Evolutionary conservation across 1,284 basidiomycete genomes (phyloP).

Genomic region (Moesziomyces sp.): DNA sequence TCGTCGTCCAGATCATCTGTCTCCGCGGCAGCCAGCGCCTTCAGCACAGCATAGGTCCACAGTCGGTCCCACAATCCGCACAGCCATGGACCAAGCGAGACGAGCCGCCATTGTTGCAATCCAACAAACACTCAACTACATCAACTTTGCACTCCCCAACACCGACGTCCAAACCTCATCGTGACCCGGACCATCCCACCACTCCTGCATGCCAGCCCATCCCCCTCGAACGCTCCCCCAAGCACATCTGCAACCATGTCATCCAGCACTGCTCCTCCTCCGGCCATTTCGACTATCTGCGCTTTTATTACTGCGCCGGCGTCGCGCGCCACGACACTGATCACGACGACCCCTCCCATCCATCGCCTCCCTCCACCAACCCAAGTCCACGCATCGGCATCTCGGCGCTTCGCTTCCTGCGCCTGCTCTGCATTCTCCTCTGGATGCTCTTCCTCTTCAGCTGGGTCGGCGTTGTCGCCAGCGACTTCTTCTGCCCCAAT

Average conservation of each 20-base stretch:
- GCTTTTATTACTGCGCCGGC: slow-evolving; percentile 61
- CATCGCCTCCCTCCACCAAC: slow-evolving; percentile 18
- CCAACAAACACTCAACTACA: slow-evolving; percentile 8
- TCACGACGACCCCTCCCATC: slow-evolving; percentile 24
- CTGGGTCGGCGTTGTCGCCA: slow-evolving; percentile 63
- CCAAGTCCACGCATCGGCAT: slow-evolving; percentile 26
- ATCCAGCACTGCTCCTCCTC: slow-evolving; percentile 44
- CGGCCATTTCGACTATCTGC: slow-evolving; percentile 57
- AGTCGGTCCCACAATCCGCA: not conserved
- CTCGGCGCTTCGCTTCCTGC: slow-evolving; percentile 30
- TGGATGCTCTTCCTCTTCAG: slow-evolving; percentile 65
- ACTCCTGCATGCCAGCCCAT: slow-evolving; percentile 41
- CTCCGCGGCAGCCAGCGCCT: slow-evolving; percentile 36
- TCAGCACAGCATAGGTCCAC: slow-evolving; percentile 12
- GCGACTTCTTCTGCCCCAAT: slow-evolving; percentile 67
- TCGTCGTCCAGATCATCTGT: slow-evolving; percentile 51
- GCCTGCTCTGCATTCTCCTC: slow-evolving; percentile 37
- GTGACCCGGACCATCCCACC: slow-evolving; percentile 5
- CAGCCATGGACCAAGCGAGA: slow-evolving; percentile 12
- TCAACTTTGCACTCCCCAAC: not conserved
- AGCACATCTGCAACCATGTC: slow-evolving; percentile 53
- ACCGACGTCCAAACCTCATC: slow-evolving; percentile 10
- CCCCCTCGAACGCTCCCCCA: slow-evolving; percentile 23
- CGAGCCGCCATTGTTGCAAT: not conserved
- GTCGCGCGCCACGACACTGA: slow-evolving; percentile 8